A percentile compares a stretch with the other conserved stretches of the same genome.
phyloP scores from a whole-genome alignment of 2,329 filamentous ascomycete genomes.

The Pestalotiopsis sp. region DNA sequence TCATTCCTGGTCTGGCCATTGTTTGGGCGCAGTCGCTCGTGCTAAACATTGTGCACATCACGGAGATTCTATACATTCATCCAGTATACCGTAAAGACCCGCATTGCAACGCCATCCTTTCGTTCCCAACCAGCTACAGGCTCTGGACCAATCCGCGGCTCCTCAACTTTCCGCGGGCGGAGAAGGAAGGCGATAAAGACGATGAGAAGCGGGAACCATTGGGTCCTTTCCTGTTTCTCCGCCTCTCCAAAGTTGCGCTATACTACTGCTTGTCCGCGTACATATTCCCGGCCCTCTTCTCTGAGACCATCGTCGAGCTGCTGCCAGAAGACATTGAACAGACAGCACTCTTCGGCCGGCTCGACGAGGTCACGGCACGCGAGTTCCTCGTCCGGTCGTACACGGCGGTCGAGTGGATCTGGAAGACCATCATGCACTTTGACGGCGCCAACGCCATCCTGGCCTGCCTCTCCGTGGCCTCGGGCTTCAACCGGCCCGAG shows the following conservation, averaged over 20 bases:
- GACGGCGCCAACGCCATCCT: slow-evolving; percentile 17
- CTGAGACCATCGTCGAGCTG: slow-evolving; percentile 11
- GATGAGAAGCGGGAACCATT: neutral
- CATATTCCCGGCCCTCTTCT: slow-evolving; percentile 1
- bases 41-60: slow-evolving; percentile 4
- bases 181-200: neutral
- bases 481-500: neutral
- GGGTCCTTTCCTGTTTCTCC: neutral
- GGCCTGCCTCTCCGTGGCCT: neutral
- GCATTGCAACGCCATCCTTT: neutral
- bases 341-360: neutral
- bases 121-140: neutral
- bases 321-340: slow-evolving; percentile 6
- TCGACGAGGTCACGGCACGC: slow-evolving; percentile 7
- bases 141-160: neutral
- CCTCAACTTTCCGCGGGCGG: neutral
- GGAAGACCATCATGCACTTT: slow-evolving; percentile 15
- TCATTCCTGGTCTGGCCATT: neutral
- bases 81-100: neutral
- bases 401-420: slow-evolving; percentile 13
- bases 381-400: slow-evolving; percentile 8
- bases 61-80: slow-evolving; percentile 1
- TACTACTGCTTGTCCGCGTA: slow-evolving; percentile 6
- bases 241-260: neutral
- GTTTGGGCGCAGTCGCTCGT: slow-evolving; percentile 13